Evolutionary conservation across 2,329 filamentous ascomycete genomes (phyloP).

Genomic region (Dryadomyces quercus-mongolicae): DNA sequence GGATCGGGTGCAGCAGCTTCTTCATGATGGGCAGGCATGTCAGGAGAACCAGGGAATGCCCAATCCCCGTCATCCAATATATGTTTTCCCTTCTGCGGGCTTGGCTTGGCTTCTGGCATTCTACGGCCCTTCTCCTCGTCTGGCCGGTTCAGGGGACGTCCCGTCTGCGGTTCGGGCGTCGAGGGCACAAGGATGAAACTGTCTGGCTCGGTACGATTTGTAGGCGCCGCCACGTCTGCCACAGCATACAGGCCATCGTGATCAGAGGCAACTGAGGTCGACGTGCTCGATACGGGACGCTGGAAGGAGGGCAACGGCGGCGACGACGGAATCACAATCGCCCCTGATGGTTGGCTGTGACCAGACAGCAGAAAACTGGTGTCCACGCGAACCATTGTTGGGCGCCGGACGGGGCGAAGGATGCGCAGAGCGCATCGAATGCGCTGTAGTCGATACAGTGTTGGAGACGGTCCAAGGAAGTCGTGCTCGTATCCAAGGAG

Average conservation of each 20-base stretch:
- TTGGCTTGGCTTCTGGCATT: background rate
- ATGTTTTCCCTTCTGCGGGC: background rate
- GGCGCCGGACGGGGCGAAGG: conserved; percentile 17
- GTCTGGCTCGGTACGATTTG: background rate
- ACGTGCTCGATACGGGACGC: background rate
- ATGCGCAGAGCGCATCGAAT: conserved; percentile 36
- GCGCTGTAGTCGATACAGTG: conserved; percentile 17
- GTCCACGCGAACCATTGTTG: conserved; percentile 20
- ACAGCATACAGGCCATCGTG: background rate
- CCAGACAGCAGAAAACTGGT: background rate
- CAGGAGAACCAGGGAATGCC: background rate
- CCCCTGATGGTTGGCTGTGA: background rate
- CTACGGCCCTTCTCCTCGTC: background rate
- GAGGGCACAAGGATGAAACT: background rate
- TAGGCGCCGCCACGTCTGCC: background rate
- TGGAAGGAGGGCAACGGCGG: background rate
- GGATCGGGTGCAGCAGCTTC: conserved; percentile 20
- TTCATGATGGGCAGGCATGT: background rate
- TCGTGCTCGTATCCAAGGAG: background rate
- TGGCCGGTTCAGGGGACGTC: background rate
- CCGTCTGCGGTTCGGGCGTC: background rate
- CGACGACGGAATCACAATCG: conserved; percentile 7
- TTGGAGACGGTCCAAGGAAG: conserved; percentile 4
- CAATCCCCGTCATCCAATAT: background rate
- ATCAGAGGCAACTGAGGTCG: background rate